Conservation (phyloP, 129 eudicot genomes). For the Helichrysum umbraculigerum region DNA sequence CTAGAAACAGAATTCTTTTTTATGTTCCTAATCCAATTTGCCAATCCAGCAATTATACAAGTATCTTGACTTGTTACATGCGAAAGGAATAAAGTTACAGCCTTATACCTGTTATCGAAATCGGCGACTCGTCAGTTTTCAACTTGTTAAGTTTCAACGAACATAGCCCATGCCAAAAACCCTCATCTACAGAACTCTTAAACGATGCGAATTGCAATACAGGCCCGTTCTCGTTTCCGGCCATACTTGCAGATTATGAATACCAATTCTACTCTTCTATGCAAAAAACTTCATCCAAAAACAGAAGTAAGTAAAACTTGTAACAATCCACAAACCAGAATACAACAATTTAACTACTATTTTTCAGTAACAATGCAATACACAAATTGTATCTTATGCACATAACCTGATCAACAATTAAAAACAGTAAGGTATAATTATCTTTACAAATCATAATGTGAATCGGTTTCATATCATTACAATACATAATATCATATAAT, state of each 20-base stretch:
- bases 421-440: neutral
- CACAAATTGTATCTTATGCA: neutral
- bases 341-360: neutral
- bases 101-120: conserved; percentile 65
- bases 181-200: conserved; percentile 81
- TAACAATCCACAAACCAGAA: neutral
- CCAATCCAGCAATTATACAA: neutral
- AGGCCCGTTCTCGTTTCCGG: conserved; percentile 40
- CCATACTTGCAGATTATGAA: conserved; percentile 36
- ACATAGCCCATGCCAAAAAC: conserved; percentile 90
- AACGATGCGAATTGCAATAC: conserved; percentile 69
- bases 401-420: conserved; percentile 8
- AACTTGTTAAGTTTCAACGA: conserved; percentile 86
- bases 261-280: neutral
- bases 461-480: neutral
- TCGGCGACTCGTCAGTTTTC: conserved; percentile 81
- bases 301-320: conserved; percentile 6
- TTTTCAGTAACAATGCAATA: neutral
- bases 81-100: neutral
- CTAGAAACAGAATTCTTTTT: neutral
- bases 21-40: conserved; percentile 3
- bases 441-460: conserved; percentile 4
- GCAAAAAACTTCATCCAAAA: neutral
- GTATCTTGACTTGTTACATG: neutral
- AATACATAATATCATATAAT: neutral